Evolutionary conservation across 2,329 filamentous ascomycete genomes (phyloP).

Genomic region (Colletotrichum lentis): DNA sequence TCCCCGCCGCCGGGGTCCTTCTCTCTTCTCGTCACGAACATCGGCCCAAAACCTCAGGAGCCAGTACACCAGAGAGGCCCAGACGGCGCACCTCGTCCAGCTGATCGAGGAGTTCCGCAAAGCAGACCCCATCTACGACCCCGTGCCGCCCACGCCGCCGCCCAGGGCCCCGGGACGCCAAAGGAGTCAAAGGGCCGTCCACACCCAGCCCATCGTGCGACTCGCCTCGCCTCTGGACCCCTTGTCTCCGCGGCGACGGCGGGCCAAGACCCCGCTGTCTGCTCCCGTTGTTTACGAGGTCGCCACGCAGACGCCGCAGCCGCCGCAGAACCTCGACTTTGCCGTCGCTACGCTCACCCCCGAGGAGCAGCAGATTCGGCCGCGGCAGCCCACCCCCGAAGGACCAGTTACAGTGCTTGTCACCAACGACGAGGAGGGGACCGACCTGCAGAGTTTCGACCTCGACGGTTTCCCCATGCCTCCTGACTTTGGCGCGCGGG

Average conservation of each 20-base stretch:
- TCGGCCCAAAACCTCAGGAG: constrained; percentile 33
- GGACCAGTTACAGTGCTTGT: constrained; percentile 36
- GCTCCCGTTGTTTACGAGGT: constrained; percentile 16
- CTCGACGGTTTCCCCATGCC: constrained; percentile 27
- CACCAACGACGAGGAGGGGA: constrained; percentile 41
- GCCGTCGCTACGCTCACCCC: background rate
- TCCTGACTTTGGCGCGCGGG: constrained; percentile 39
- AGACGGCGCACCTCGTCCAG: constrained; percentile 24
- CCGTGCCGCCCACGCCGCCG: constrained; percentile 32
- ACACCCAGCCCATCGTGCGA: constrained; percentile 14
- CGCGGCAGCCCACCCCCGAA: background rate
- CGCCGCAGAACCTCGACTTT: background rate
- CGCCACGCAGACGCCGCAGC: background rate
- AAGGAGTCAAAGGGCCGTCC: constrained; percentile 8
- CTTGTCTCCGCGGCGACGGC: constrained; percentile 1
- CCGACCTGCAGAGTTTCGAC: constrained; percentile 3
- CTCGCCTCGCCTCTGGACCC: constrained; percentile 21
- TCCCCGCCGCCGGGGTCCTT: constrained; percentile 22
- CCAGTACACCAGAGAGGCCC: constrained; percentile 24
- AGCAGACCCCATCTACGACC: constrained; percentile 33
- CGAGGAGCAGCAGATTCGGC: constrained; percentile 16
- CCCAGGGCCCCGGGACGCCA: constrained; percentile 26
- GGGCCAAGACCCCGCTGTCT: constrained; percentile 22
- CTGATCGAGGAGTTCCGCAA: constrained; percentile 33
- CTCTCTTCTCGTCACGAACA: constrained; percentile 23